Percentiles rank a stretch among this genome's conserved stretches.
These are phyloP conservation scores for Pseudoturritis turrita DNA, from an alignment of 345 rosid genomes.

Conservation along the genomic window DNA sequence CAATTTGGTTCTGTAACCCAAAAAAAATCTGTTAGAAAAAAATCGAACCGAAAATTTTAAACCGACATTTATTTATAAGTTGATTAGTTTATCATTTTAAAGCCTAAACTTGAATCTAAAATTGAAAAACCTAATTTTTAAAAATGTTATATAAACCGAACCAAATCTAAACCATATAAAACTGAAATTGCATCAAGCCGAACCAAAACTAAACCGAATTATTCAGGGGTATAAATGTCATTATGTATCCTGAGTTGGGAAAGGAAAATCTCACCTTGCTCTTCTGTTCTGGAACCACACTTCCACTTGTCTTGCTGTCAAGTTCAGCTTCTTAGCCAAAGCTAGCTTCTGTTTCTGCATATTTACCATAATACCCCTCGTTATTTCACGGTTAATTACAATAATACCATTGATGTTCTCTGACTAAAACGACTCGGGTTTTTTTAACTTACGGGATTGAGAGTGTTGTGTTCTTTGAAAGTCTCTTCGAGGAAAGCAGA, in stretches of 20 bases:
- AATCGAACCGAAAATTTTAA: neutral
- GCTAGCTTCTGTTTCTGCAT: constrained; percentile 84
- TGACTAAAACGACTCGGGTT: neutral
- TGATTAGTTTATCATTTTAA: too few relatives aligned
- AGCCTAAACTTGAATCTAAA: too few relatives aligned
- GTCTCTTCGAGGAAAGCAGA: constrained; percentile 89
- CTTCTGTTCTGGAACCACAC: constrained; percentile 99
- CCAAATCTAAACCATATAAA: neutral
- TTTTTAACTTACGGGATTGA: constrained; percentile 73
- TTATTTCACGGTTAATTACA: neutral
- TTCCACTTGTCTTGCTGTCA: constrained; percentile 87
- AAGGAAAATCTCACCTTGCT: constrained; percentile 62
- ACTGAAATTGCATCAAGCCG: neutral
- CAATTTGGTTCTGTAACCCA: constrained; percentile 68
- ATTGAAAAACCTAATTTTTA: neutral
- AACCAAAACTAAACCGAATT: neutral
- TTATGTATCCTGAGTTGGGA: neutral
- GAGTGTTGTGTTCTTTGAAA: constrained; percentile 97
- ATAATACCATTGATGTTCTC: neutral
- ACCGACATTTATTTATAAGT: too few relatives aligned
- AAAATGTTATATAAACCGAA: neutral
- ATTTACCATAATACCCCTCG: neutral
- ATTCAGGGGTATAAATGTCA: constrained; percentile 6
- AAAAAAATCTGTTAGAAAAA: neutral
- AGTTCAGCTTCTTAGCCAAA: constrained; percentile 75